Percentiles rank a stretch among this genome's conserved stretches.
Evolutionary conservation across 2,329 filamentous ascomycete genomes (phyloP).

Genomic region (Kalaharituber pfeilii): DNA sequence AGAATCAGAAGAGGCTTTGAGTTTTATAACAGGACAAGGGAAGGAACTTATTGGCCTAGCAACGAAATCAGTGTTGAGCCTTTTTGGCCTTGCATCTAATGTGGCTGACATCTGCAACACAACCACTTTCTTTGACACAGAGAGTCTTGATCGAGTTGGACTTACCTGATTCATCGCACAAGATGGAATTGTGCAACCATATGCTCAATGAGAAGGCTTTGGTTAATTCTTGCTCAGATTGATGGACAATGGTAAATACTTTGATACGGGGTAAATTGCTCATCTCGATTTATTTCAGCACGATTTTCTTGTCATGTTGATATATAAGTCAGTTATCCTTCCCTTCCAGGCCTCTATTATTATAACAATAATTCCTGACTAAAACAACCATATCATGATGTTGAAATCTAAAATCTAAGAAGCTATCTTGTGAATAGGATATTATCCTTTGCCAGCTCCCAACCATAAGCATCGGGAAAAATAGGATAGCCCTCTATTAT

Average conservation of each 20-base stretch:
- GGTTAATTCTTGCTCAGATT: constrained; percentile 99
- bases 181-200: constrained; percentile 86
- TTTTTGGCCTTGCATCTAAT: constrained; percentile 92
- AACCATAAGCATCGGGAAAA: constrained; percentile 92
- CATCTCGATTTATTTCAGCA: constrained; percentile 81
- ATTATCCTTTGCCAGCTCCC: constrained; percentile 89
- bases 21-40: constrained; percentile 94
- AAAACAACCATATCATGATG: constrained; percentile 55
- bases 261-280: constrained; percentile 93
- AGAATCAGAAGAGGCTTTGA: constrained; percentile 81
- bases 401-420: constrained; percentile 74
- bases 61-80: constrained; percentile 90
- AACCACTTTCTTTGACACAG: constrained; percentile 90
- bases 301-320: constrained; percentile 80
- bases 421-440: constrained; percentile 84
- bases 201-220: constrained; percentile 83
- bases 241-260: constrained; percentile 90
- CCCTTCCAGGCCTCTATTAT: constrained; percentile 27
- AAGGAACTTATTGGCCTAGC: constrained; percentile 89
- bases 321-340: constrained; percentile 37
- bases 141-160: constrained; percentile 87
- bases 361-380: constrained; percentile 30
- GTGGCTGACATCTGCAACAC: constrained; percentile 96
- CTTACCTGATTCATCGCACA: constrained; percentile 78
- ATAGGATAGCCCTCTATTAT: constrained; percentile 72